Base-by-base conservation (phyloP, 1,284 basidiomycete genomes). In the Ustilago shanxiensis region DNA sequence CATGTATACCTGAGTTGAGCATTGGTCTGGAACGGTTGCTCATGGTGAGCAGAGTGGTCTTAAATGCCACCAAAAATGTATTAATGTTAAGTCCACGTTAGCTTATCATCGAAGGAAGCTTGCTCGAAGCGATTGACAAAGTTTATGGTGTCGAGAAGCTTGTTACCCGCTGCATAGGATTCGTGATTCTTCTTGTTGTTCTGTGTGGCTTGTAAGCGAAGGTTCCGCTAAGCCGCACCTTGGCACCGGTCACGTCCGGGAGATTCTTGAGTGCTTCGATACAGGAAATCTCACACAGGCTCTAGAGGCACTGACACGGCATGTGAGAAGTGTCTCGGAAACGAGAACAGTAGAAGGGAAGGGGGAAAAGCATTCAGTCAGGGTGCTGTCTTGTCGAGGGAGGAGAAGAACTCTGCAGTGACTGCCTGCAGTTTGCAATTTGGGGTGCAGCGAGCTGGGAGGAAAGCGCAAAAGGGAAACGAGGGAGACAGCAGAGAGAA, bases 181-280 rank as follows among this genome's bases (percentile, higher is more conserved):
- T n/a, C n/a, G n/a, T n/a, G 2, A 10, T 16, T 16, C 35, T 56
- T 14, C 9, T 14, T 37, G 35, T 35, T 56, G 37, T 16, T 24
- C 11, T 44, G 39, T 50, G 49, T 50, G 49, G 49, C 51, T 52
- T 52, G 44, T 45, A 49, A 59, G n/a, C 44, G 31, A 50, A 59
- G 57, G 29, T 59, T 59, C 56, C 45, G 56, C 56, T 24, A 26
- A 60, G 58, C 58, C 58, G 58, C 58, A 26, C 44, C 33, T 39
- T 60, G 49, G 49, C 47, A 51, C 28, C 47, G 33, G 58, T 22
- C 35, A 59, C 28, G 26, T 52, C 35, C 18, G 14, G 24, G 53
- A 37, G 29, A 14, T 49, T 49, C n/a, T 7, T 44, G 13, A 41
- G 5, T 5, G 18, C 13, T 41, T 41, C 37, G 13, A 2, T 11